Evolutionary conservation across 2,329 filamentous ascomycete genomes (phyloP).

Genomic region (Talaromyces sp.): DNA sequence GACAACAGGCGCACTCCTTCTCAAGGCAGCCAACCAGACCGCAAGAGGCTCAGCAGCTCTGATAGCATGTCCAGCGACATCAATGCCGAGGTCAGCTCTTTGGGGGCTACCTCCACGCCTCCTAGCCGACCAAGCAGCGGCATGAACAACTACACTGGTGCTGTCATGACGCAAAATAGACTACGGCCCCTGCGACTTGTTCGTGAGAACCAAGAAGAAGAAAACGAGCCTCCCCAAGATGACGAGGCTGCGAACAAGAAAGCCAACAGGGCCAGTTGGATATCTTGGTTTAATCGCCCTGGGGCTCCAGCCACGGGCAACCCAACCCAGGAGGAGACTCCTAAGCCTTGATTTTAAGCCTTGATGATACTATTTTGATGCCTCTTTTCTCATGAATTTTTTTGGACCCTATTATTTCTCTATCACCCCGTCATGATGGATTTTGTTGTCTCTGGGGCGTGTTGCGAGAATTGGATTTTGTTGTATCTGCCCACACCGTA

Average conservation of each 20-base stretch:
- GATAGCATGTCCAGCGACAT: constrained; percentile 50
- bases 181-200: constrained; percentile 81
- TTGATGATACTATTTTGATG: neutral
- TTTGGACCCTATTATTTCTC: neutral
- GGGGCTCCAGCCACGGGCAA: neutral
- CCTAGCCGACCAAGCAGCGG: constrained; percentile 61
- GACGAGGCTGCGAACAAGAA: constrained; percentile 41
- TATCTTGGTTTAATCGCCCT: constrained; percentile 40
- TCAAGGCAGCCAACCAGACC: constrained; percentile 41
- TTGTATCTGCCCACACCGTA: neutral
- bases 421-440: neutral
- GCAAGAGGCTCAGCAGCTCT: constrained; percentile 59
- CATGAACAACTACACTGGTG: constrained; percentile 62
- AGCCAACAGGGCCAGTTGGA: constrained; percentile 42
- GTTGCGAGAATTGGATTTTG: constrained; percentile 1
- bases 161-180: constrained; percentile 62
- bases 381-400: neutral
- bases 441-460: neutral
- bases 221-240: constrained; percentile 30
- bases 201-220: constrained; percentile 59
- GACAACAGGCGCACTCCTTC: constrained; percentile 50
- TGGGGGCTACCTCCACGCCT: constrained; percentile 45
- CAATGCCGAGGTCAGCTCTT: constrained; percentile 40
- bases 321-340: constrained; percentile 5
- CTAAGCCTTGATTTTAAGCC: constrained; percentile 10